Evolutionary conservation across 2,329 filamentous ascomycete genomes (phyloP), one percentile per base, ranked within the genome.

Genomic region (Diaporthe nobilis): DNA sequence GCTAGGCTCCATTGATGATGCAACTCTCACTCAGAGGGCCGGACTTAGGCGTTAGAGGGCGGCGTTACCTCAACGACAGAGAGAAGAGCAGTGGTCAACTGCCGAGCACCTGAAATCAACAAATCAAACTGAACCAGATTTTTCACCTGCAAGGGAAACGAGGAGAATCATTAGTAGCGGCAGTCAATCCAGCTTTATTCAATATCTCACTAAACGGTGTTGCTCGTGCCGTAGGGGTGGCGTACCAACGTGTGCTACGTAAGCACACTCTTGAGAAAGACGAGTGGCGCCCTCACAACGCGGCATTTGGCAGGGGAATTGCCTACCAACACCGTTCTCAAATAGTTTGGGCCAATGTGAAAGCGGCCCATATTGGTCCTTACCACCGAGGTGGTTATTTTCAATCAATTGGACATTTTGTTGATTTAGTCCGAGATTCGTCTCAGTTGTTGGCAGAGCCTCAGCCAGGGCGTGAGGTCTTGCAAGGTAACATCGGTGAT

Each of bases 11-110:
- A 17, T 39, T 5, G 42, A n/a, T 53, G 63, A 39, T 39, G 44
- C 47, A 68, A 53, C 44, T 4, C 22, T 4, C 20, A 0, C 25
- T 5, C n/a, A 9, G 3, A 2, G 1, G 15, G 0, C 28, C 63
- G 63, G 63, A 68, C 31, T 68, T 68, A 68, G 63, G 63, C 28
- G 44, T 51, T 68, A 68, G 4, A 8, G 3, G 10, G 31, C 63
- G 44, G 63, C 63, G 28, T 67, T 67, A 67, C 44, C 25, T 34
- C 10, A 12, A 37, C 31, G 44, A 37, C 44, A 49, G 25, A 5
- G 20, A 31, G 4, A 10, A 28, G 3, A 51, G 20, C 13, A 12
- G 4, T 49, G 28, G 12, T 34, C 63, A 68, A 68, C 20, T 68
- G 63, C 63, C 63, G 63, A 20, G 42, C 61, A 47, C 25, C 9